Evolutionary conservation across 495 filamentous ascomycete species (phyloP), one percentile per base, ranked within the genome.

Genomic region (Tuber melanosporum): DNA sequence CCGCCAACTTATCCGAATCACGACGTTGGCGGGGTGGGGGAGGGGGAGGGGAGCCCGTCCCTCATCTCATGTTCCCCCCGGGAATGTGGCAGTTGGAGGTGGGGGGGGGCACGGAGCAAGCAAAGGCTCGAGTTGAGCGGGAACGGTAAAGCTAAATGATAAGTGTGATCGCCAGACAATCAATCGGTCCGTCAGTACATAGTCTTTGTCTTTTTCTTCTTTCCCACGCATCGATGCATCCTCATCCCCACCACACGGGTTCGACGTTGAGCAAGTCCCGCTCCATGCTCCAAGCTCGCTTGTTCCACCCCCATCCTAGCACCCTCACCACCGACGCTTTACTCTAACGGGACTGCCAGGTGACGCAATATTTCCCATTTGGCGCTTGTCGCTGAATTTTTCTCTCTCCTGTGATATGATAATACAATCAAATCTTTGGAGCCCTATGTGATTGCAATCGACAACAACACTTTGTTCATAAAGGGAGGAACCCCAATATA

Each of bases 351-450:
- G 52, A 62, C n/a, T 66, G 26, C 57, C 57, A 66, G 57, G 57
- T 66, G 57, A 66, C 57, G 57, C 57, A 66, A 66, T 66, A 32
- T 66, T 66, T 66, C 26, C 26, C 32, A 41, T 66, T 66, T 66
- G 26, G 26, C 57, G 12, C 12, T 32, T 32, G 57, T 66, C 26
- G 0, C n/a, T 14, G 14, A 1, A 12, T n/a, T 52, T 52, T n/a
- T 52, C 10, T 52, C 3, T n/a, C 22, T n/a, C 3, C 9, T 3
- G 9, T 10, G 20, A 8, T 52, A 52, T n/a, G 17, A 52, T 52
- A 22, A 52, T 52, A 22, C 19, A 22, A n/a, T 20, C 46, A 9
- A 10, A 57, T 12, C 9, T 57, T 8, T 57, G 52, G 52, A 57
- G 52, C 52, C 52, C 52, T 57, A 49, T 49, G 47, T 2, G 42